Evolutionary conservation across 352 stramenopile species (phyloP), one percentile per base, ranked within the genome.

Genomic region (Hyaloperonospora brassicae): DNA sequence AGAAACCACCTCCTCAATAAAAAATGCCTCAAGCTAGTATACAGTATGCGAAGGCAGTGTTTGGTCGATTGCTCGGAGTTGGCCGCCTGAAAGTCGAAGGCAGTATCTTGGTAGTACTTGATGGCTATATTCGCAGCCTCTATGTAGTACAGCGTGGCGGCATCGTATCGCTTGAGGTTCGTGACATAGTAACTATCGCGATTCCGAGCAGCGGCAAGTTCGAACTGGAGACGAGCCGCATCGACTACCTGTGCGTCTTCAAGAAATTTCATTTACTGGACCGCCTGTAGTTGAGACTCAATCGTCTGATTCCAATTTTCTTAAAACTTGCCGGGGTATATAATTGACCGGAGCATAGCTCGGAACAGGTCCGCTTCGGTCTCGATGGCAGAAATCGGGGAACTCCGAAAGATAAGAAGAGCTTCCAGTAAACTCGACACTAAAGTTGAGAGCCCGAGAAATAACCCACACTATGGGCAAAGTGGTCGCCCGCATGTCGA

Each of bases 1-100:
- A 27, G 41, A 31, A 17, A 31, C 24, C 1, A 47, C 41, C 14
- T 47, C n/a, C 41, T 47, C 41, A 30, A 47, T 47, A 17, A 47
- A 22, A 47, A 17, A n/a, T 21, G 41, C 7, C n/a, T 31, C 22
- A 30, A 30, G 17, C 17, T 47, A 6, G 43, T 48, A 13, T 35
- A 3, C 12, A 48, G 25, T 27, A 25, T 11, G 36, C 14, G 12
- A 7, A 36, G 36, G 43, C n/a, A 36, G 22, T 48, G 5, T 24
- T 48, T 35, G 24, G 25, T 36, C 21, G 43, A 22, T 11, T 48
- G 11, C 14, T 48, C 23, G 22, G 22, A 5, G 4, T 48, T 48
- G 23, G 12, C 10, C 7, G 44, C 25, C 23, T 50, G 44, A 25
- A 50, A 50, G 24, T 50, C 44, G 10, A 50, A 39, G 13, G 4